Percentiles rank a stretch among this genome's conserved stretches.
These are phyloP conservation scores for Cercophora sp. DNA, from an alignment of 495 filamentous ascomycete species.

Conservation along the genomic window DNA sequence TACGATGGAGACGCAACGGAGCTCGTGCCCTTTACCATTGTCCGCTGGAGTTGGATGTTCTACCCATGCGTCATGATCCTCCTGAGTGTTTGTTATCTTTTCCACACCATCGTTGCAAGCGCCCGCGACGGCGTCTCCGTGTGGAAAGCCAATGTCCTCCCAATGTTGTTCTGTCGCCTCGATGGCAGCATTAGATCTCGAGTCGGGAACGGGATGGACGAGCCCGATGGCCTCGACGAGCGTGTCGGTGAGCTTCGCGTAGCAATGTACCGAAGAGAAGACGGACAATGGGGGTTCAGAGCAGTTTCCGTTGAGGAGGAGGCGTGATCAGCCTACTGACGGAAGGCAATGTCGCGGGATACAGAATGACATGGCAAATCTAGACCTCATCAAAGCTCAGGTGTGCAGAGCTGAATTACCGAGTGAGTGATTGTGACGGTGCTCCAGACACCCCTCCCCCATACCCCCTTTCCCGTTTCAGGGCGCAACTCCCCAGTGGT, in stretches of 20 bases:
- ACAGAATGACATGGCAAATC: too few species aligned
- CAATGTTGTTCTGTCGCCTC: slow-evolving; percentile 37
- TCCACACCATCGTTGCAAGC: slow-evolving; percentile 30
- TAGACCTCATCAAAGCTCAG: too few species aligned
- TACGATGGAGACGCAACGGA: slow-evolving; percentile 30
- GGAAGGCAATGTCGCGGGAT: too few species aligned
- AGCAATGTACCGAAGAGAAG: slow-evolving; percentile 27
- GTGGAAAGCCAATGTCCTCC: slow-evolving; percentile 36
- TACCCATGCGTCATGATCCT: slow-evolving; percentile 35
- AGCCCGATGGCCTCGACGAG: slow-evolving; percentile 30
- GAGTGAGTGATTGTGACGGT: too few species aligned
- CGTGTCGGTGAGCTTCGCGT: slow-evolving; percentile 28
- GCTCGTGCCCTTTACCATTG: slow-evolving; percentile 28
- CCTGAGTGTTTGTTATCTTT: slow-evolving; percentile 31
- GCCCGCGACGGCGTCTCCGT: slow-evolving; percentile 31
- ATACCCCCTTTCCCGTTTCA: too few species aligned
- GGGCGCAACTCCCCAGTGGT: too few species aligned
- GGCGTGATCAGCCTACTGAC: neutral
- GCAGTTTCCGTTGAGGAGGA: neutral
- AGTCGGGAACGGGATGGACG: slow-evolving; percentile 32
- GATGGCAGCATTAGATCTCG: slow-evolving; percentile 29
- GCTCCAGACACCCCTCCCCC: too few species aligned
- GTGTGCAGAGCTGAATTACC: too few species aligned
- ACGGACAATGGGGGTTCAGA: slow-evolving; percentile 35
- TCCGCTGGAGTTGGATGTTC: slow-evolving; percentile 36